These are phyloP conservation scores for Haematococcus sp. DNA, from an alignment of 139 green algal genomes.

Conservation along the genomic window DNA sequence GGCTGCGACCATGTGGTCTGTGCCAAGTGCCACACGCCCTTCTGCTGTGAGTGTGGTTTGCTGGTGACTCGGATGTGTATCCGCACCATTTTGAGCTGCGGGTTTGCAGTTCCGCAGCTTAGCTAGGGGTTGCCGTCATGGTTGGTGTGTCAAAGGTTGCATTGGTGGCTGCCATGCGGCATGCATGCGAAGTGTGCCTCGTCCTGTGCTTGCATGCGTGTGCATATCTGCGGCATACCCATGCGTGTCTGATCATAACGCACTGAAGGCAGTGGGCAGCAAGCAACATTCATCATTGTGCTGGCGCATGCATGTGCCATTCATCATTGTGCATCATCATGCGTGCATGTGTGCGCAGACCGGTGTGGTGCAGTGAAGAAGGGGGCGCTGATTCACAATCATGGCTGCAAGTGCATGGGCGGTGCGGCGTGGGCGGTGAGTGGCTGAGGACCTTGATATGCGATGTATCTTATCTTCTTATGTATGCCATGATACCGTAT, in stretches of 20 bases:
- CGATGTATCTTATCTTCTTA: too few species aligned
- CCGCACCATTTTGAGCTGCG: background rate
- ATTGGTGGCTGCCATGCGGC: background rate
- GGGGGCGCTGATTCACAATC: background rate
- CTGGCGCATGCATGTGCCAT: background rate
- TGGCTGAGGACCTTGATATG: too few species aligned
- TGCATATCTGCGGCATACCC: too few species aligned
- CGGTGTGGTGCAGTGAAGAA: slow-evolving; percentile 2
- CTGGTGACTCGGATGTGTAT: background rate
- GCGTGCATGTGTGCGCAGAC: background rate
- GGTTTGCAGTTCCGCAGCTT: background rate
- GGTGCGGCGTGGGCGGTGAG: slow-evolving; percentile 6
- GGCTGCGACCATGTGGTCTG: slow-evolving; percentile 14
- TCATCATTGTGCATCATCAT: background rate
- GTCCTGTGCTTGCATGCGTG: too few species aligned
- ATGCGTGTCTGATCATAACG: too few species aligned
- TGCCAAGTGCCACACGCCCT: slow-evolving; percentile 1
- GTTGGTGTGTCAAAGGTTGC: background rate
- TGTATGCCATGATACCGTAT: too few species aligned
- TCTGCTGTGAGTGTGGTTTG: slow-evolving; percentile 11
- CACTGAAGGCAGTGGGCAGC: too few species aligned
- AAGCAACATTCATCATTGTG: background rate
- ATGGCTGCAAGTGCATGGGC: slow-evolving; percentile 18
- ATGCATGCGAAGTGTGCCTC: background rate
- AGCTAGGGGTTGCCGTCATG: background rate